Base-by-base conservation (phyloP, 2,329 filamentous ascomycete genomes). In the Lecanicillium sp. region DNA sequence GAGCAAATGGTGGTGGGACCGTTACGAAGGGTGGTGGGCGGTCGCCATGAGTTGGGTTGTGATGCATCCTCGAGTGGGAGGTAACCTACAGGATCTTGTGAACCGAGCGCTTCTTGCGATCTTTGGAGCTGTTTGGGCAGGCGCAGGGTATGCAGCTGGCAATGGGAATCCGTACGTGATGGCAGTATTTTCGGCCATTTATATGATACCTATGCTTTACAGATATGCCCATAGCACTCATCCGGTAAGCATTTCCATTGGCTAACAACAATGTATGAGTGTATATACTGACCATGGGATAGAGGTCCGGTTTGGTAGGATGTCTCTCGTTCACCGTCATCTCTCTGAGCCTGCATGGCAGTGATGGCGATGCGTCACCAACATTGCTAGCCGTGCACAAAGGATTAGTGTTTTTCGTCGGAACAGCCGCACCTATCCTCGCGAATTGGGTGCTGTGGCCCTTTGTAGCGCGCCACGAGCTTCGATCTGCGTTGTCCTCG, bases 361-460 rank as follows among this genome's bases (percentile, higher is more conserved):
- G 51, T 8, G 44, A 48, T 9, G 54, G 48, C 1, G 43, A 44
- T 1, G 55, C 57, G 8, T 64, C 67, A 1, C 51, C 62, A 4
- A 52, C 57, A 3, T 49, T 58, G 4, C 60, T 70, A 6, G 67
- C 67, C 7, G 66, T 67, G 43, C 64, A 67, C 27, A 60, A 65
- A 29, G 73, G 73, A 1, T 45, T 68, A 3, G 63, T 68, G 0
- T 70, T 79, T 43, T 57, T 76, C 3, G 52, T 75, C 16, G 75
- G 74, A 3, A 68, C 74, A 3, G 59, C 71, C 1, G 62, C 68
- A 2, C 71, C 74, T 1, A 61, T 78, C 9, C 44, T 74, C 1
- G 65, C 77, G 12, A 78, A 77, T 45, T 78, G 73, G 73, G 48
- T 74, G 11, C 55, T 79, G 4, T 79, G 75, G 75, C 75, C 75